A percentile compares a stretch with the other conserved stretches of the same genome.
Conservation (phyloP, 805 yeast species). For the Spathaspora girioi region DNA sequence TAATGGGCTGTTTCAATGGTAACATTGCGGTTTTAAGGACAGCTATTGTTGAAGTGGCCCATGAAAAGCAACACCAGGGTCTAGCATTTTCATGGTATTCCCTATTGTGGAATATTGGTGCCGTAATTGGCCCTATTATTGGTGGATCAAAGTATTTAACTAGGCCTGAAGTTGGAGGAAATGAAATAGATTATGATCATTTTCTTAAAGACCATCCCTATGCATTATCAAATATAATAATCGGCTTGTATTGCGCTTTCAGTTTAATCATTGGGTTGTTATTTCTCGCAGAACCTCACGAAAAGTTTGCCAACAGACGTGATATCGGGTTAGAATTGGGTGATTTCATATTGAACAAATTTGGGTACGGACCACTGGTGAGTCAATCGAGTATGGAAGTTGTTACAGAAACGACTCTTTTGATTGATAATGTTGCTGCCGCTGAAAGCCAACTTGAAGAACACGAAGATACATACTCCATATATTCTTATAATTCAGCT, state of each 20-base stretch:
- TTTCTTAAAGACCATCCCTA: constrained; percentile 32
- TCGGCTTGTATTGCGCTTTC: constrained; percentile 21
- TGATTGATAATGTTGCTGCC: background rate
- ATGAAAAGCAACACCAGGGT: constrained; percentile 55
- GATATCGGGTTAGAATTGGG: constrained; percentile 35
- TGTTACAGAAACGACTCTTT: background rate
- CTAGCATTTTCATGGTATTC: constrained; percentile 62
- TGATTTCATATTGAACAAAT: constrained; percentile 20
- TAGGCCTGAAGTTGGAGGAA: constrained; percentile 24
- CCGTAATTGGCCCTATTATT: constrained; percentile 57
- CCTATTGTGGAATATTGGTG: constrained; percentile 56
- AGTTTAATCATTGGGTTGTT: constrained; percentile 26
- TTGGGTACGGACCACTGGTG: constrained; percentile 30
- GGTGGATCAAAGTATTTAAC: constrained; percentile 51
- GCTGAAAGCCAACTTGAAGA: too few relatives aligned
- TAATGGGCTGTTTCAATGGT: constrained; percentile 59
- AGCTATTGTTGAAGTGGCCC: constrained; percentile 56
- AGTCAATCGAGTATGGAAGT: background rate
- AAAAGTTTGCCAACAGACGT: constrained; percentile 14
- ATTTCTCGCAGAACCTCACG: constrained; percentile 36
- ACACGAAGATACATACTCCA: background rate
- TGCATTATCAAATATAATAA: constrained; percentile 35
- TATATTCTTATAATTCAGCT: constrained; percentile 10
- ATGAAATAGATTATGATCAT: constrained; percentile 15
- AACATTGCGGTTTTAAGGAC: constrained; percentile 63